Base-by-base conservation (phyloP, 2,329 filamentous ascomycete species). In the Rhinocladiella mackenziei region DNA sequence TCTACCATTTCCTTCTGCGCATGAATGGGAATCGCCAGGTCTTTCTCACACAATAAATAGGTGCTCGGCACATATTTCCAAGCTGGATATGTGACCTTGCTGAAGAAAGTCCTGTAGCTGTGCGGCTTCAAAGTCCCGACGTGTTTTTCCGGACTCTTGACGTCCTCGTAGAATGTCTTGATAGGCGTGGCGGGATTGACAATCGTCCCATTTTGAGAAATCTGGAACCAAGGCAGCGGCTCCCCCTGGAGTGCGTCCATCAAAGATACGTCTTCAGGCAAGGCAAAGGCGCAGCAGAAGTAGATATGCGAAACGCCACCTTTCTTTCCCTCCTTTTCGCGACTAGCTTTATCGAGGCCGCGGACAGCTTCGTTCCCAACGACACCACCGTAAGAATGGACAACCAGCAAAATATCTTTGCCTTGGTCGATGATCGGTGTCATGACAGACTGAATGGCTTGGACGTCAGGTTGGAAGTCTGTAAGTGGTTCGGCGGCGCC, bases 41-140 rank as follows among this genome's bases (percentile, higher is more conserved):
- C 69, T 11, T 58, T 46, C 44, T 62, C 59, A 47, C 67, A 71
- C n/a, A 67, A 38, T 8, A 72, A 50, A 49, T 68, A 71, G 9
- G 65, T 67, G 19, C 55, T 61, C 2, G 66, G 62, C 17, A 72
- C 61, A 31, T 64, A 51, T 40, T 59, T 65, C 58, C 62, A 71
- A 1, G 63, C 65, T 11, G 61, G 62, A 25, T 64, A 62, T 0
- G 57, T 62, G 9, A 62, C 41, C 11, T 43, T 50, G 7, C 43
- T 60, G 20, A 48, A 46, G 31, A 65, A 61, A 2, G 61, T 58
- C 1, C 39, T 52, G 39, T 58, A 59, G 6, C 61, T 56, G 31
- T 65, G 63, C 11, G 54, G 56, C 9, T 60, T 57, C 13, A 66
- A 35, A 13, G 44, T 39, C 4, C 45, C 43, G 3, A 61, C 58